phyloP scores from a whole-genome alignment of 306 rosid genomes.

The Spatholobus suberectus region DNA sequence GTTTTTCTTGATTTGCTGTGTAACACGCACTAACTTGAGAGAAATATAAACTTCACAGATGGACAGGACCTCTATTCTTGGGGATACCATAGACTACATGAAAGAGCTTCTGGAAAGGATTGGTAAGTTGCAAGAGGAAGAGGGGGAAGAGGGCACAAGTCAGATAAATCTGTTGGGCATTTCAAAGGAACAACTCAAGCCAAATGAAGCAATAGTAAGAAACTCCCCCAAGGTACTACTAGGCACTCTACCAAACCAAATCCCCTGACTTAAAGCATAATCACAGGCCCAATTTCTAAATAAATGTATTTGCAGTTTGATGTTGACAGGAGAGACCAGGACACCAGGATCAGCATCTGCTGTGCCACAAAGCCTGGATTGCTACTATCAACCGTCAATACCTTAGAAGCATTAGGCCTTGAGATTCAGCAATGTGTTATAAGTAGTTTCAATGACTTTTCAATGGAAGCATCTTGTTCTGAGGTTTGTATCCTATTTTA shows the following conservation, averaged over 20 bases:
- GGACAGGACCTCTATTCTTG: slow-evolving; percentile 30
- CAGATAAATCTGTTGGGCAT: slow-evolving; percentile 51
- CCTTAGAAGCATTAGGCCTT: slow-evolving; percentile 20
- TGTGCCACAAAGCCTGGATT: slow-evolving; percentile 56
- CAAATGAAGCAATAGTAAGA: slow-evolving; percentile 67
- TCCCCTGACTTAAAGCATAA: slow-evolving; percentile 1
- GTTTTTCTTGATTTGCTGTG: slow-evolving; percentile 10
- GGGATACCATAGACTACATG: slow-evolving; percentile 24
- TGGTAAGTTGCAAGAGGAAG: slow-evolving; percentile 71
- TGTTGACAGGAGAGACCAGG: slow-evolving; percentile 67
- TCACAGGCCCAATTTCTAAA: background rate
- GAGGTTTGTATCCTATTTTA: background rate
- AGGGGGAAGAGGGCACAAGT: slow-evolving; percentile 50
- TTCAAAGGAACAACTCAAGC: slow-evolving; percentile 57
- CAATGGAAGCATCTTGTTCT: slow-evolving; percentile 27
- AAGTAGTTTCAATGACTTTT: slow-evolving; percentile 25
- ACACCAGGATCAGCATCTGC: slow-evolving; percentile 73
- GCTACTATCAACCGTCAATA: slow-evolving; percentile 19
- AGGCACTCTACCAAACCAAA: background rate
- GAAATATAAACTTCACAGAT: slow-evolving; percentile 24
- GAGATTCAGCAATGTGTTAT: slow-evolving; percentile 30
- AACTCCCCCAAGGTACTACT: slow-evolving; percentile 80
- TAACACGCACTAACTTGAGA: slow-evolving; percentile 20
- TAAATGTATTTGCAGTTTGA: slow-evolving; percentile 63
- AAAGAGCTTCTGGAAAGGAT: slow-evolving; percentile 50